Evolutionary conservation across 495 filamentous ascomycete species (phyloP).

Genomic region (Penicillium paradoxum): DNA sequence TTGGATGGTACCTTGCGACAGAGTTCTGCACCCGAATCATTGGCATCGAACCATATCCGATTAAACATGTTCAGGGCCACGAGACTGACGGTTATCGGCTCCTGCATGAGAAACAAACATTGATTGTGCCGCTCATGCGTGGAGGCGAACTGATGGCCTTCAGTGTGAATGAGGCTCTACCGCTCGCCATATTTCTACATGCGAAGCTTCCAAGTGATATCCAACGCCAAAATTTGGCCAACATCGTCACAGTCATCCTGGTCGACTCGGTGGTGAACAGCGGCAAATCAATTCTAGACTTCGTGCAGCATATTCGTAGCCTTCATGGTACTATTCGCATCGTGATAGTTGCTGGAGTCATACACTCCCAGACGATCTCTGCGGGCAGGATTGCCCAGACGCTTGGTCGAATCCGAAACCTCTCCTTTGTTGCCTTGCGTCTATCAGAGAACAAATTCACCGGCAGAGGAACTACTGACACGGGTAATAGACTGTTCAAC

Average conservation of each 20-base stretch:
- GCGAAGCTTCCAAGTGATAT: slow-evolving; percentile 46
- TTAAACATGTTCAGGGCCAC: slow-evolving; percentile 52
- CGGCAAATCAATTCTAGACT: slow-evolving; percentile 48
- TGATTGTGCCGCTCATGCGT: slow-evolving; percentile 61
- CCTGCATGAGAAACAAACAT: slow-evolving; percentile 43
- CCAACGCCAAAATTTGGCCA: slow-evolving; percentile 33
- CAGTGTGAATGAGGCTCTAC: slow-evolving; percentile 55
- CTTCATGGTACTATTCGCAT: slow-evolving; percentile 43
- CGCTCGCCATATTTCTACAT: slow-evolving; percentile 52
- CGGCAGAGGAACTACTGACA: slow-evolving; percentile 51
- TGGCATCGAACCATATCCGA: slow-evolving; percentile 49
- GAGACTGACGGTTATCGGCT: slow-evolving; percentile 49
- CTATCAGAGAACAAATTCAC: slow-evolving; percentile 52
- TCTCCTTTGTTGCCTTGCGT: slow-evolving; percentile 49
- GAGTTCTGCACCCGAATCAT: slow-evolving; percentile 45
- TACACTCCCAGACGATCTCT: slow-evolving; percentile 41
- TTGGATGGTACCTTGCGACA: slow-evolving; percentile 52
- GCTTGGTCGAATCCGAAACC: slow-evolving; percentile 19
- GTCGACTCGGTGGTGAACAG: slow-evolving; percentile 62
- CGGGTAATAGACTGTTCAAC: slow-evolving; percentile 56
- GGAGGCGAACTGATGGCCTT: slow-evolving; percentile 64
- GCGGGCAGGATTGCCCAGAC: slow-evolving; percentile 19
- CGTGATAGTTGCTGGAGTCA: slow-evolving; percentile 54
- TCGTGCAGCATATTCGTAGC: slow-evolving; percentile 46
- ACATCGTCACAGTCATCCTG: slow-evolving; percentile 42